Base-by-base conservation (phyloP, 1,284 basidiomycete genomes). In the Porphyrellus sp. region DNA sequence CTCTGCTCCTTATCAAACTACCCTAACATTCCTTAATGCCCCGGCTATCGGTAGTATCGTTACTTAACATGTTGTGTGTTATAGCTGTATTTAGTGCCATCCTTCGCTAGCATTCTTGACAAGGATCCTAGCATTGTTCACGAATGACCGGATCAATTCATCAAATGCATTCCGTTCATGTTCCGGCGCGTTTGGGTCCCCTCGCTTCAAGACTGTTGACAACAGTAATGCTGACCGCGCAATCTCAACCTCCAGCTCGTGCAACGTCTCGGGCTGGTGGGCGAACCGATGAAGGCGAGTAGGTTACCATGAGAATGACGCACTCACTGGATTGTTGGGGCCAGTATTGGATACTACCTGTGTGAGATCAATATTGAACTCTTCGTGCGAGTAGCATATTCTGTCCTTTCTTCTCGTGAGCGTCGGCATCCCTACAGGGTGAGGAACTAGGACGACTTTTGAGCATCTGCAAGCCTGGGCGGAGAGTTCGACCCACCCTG, bases 361-460 rank as follows among this genome's bases (percentile, higher is more conserved):
- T 0, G 96, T 99, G 42, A 99, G 78, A 72, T 99, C 96, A 57
- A 99, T 88, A 60, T 80, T 80, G 68, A 93, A 93, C 56, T 95
- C 85, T 72, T 98, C 93, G 71, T 98, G 95, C 2, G 85, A 75
- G 69, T 99, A 99, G 60, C 90, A 91, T 64, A 98, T 78, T 33
- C 97, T 80, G 70, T 99, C 93, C 74, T 97, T 99, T 72, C 80
- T 80, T 55, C 91, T 82, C 27, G 80, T 78, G 58, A 80, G 74
- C 2, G 76, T 76, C 0, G 83, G 72, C 5, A 76, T 67, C 4
- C 86, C 86, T 50, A 82, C 57, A 0, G 87, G 86, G 60, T 82
- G 83, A 2, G 74, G 57, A 11, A 81, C 86, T 89, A 55, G 33
- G 24, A n/a, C 30, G 24, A 2, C 9, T 12, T n/a, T 38, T 56